These are phyloP conservation scores for Gossypium lobatum DNA, from an alignment of 441 rosid genomes.

Conservation along the genomic window DNA sequence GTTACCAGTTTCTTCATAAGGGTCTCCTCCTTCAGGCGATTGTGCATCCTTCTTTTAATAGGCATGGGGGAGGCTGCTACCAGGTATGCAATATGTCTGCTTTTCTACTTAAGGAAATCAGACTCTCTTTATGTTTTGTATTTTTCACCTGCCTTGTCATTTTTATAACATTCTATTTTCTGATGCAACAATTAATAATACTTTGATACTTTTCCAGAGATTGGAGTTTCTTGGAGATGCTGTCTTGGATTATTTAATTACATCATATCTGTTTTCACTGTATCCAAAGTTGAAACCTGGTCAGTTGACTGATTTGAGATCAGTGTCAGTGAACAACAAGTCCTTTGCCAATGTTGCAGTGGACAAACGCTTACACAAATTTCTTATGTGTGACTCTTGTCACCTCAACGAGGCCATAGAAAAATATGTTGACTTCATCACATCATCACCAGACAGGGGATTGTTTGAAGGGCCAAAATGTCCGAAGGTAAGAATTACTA, in stretches of 20 bases:
- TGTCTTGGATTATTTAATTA: conserved; percentile 87
- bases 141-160: background rate
- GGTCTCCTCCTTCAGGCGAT: conserved; percentile 88
- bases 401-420: conserved; percentile 51
- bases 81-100: conserved; percentile 43
- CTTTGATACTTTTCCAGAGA: conserved; percentile 50
- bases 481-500: conserved; percentile 60
- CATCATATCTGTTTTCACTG: conserved; percentile 72
- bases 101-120: conserved; percentile 8
- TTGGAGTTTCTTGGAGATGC: conserved; percentile 99
- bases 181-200: conserved; percentile 20
- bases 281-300: conserved; percentile 93
- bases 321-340: conserved; percentile 75
- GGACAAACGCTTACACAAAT: conserved; percentile 49
- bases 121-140: conserved; percentile 1
- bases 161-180: conserved; percentile 13
- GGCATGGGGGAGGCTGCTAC: conserved; percentile 93
- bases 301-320: conserved; percentile 87
- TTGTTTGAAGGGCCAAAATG: conserved; percentile 62
- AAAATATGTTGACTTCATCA: conserved; percentile 46
- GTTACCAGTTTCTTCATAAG: conserved; percentile 53
- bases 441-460: conserved; percentile 30
- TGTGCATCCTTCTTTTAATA: conserved; percentile 86
- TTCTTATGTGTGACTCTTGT: conserved; percentile 60
- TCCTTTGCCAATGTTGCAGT: conserved; percentile 79